Evolutionary conservation across 345 rosid genomes (phyloP).

Genomic region (Theobroma cacao): DNA sequence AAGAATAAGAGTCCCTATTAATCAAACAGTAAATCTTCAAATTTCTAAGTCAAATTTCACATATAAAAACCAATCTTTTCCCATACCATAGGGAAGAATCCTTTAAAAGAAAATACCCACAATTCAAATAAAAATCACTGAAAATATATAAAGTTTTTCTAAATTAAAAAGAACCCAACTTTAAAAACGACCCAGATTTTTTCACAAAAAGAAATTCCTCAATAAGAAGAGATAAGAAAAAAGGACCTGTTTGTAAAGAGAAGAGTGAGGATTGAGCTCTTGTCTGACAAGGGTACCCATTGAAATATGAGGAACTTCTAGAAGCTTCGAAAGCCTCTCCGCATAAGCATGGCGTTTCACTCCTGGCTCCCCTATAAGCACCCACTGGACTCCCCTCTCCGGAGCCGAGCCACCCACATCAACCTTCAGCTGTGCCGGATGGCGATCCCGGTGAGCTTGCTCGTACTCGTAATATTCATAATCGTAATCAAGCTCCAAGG

Average conservation of each 20-base stretch:
- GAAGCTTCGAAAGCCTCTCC: conserved; percentile 73
- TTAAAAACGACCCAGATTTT: background rate
- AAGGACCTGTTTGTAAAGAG: conserved; percentile 65
- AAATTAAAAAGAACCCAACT: background rate
- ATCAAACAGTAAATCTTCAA: background rate
- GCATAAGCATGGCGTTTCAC: conserved; percentile 76
- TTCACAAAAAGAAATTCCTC: background rate
- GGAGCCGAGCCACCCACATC: conserved; percentile 39
- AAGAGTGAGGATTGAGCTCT: conserved; percentile 72
- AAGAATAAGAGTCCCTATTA: no score
- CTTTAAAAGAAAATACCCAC: background rate
- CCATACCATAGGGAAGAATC: background rate
- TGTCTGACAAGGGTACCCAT: conserved; percentile 84
- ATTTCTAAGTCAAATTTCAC: background rate
- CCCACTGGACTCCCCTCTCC: conserved; percentile 93
- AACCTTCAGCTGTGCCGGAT: conserved; percentile 19
- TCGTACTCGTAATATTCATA: conserved; percentile 38
- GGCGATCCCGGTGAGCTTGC: conserved; percentile 7
- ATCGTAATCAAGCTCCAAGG: conserved; percentile 46
- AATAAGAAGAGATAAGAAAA: background rate
- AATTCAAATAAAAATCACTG: background rate
- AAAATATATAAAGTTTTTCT: background rate
- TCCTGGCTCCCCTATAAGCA: conserved; percentile 76
- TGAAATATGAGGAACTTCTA: conserved; percentile 88
- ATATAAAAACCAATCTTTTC: background rate